Base-by-base conservation (phyloP, 164 flowering plant species). In the Berberis thunbergii region DNA sequence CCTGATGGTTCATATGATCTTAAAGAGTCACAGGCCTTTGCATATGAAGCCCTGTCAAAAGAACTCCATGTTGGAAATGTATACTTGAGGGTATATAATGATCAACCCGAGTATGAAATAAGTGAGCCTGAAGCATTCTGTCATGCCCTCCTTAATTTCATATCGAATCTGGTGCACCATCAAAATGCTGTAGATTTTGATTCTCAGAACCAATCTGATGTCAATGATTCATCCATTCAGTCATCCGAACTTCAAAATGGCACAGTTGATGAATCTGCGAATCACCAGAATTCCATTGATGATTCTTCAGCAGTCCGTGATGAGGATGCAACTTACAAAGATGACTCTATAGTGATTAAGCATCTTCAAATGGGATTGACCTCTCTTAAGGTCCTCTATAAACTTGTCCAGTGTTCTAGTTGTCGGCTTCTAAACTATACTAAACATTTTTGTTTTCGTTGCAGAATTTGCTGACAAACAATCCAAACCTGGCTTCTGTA, bases 1-100 rank as follows among this genome's bases (percentile, higher is more conserved):
- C 97, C 96, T 64, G 97, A 95, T 83, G 99, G 97, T 64, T 87
- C 97, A 61, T 89, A 85, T 82, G 92, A 89, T 63, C 49, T 95
- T 72, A 77, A 80, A 64, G 90, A 88, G 64, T 82, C 94, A 3
- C 85, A 80, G 63, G 67, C 62, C 45, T 95, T 91, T 77, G 62
- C 66, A 42, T 95, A 89, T 69, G 73, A 88, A 61, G 84, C 94
- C 56, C 75, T 95, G 40, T 84, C 90, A 52, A 89, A 86, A 72
- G 99, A 95, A 65, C 87, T 95, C 40, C 89, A 70, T 75, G 82
- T 95, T 73, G 99, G 99, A 62, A 82, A 91, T 77, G 97, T 95
- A 45, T 95, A 91, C 75, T 77, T 95, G 81, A 86, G 94, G 68
- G 99, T 95, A 69, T 95, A 91, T 52, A 95, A 95, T 81, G 97